Evolutionary conservation across 169 alveolate species (phyloP).

Genomic region (Plasmodium ovale): DNA sequence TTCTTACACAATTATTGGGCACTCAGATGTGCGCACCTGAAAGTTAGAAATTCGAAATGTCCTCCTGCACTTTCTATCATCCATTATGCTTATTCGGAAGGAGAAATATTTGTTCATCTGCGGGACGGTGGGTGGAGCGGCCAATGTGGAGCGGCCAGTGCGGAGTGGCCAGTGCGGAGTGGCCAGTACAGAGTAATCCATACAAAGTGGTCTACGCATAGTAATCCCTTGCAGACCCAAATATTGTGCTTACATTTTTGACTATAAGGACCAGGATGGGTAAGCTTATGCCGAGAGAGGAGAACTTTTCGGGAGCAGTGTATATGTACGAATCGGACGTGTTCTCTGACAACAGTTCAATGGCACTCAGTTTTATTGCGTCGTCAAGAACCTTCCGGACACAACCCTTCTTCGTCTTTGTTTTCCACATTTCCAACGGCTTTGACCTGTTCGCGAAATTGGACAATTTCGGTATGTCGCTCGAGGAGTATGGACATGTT

Average conservation of each 20-base stretch:
- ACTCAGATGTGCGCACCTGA: slow-evolving; percentile 80
- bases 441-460: slow-evolving; percentile 32
- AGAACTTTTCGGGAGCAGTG: slow-evolving; percentile 35
- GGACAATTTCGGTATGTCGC: too few species aligned
- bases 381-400: slow-evolving; percentile 62
- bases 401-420: slow-evolving; percentile 61
- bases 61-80: slow-evolving; percentile 96
- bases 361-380: slow-evolving; percentile 66
- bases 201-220: too few species aligned
- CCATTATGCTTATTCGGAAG: slow-evolving; percentile 96
- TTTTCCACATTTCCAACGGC: slow-evolving; percentile 70
- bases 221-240: too few species aligned
- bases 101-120: slow-evolving; percentile 96
- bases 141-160: too few species aligned
- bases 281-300: slow-evolving; percentile 34
- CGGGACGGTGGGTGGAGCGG: too few species aligned
- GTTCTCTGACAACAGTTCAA: slow-evolving; percentile 56
- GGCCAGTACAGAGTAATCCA: too few species aligned
- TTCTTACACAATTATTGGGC: too few species aligned
- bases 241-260: slow-evolving; percentile 72
- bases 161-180: too few species aligned
- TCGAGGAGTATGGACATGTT: too few species aligned
- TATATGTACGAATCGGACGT: slow-evolving; percentile 67
- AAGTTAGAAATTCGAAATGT: slow-evolving; percentile 97
- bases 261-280: slow-evolving; percentile 65